These are phyloP conservation scores for Chaetomium strumarium DNA, from an alignment of 2,329 filamentous ascomycete genomes.

Conservation along the genomic window DNA sequence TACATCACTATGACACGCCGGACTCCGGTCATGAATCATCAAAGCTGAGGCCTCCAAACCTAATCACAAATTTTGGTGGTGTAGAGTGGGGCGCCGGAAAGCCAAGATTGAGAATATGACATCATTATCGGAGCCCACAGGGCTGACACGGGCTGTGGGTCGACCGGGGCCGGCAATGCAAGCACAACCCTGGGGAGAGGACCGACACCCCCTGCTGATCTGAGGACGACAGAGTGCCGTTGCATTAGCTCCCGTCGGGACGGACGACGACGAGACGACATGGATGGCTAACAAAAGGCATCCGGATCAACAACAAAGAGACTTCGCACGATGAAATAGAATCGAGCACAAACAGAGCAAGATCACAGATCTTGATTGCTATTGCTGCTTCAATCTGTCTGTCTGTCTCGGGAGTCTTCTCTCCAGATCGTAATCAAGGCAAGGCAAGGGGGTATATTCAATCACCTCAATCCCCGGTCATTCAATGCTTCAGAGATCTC, in stretches of 20 bases:
- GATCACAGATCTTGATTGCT: neutral
- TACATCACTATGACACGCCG: no score
- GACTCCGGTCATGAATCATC: no score
- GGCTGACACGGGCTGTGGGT: neutral
- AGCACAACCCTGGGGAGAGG: neutral
- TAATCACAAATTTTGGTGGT: neutral
- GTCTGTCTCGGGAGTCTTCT: no score
- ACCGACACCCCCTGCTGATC: neutral
- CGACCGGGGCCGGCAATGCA: no score
- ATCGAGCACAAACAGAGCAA: neutral
- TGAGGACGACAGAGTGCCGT: neutral
- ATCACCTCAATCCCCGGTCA: constrained; percentile 4
- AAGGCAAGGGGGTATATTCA: constrained; percentile 11
- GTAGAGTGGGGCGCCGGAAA: no score
- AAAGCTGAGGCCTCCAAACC: no score
- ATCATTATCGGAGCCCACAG: neutral
- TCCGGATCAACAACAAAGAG: neutral
- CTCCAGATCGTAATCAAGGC: no score
- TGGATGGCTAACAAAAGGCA: neutral
- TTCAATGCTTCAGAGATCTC: neutral
- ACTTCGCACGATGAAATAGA: neutral
- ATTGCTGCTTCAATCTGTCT: neutral
- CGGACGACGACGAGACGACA: no score
- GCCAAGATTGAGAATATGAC: neutral
- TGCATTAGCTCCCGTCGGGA: constrained; percentile 1